phyloP scores from a whole-genome alignment of 495 filamentous ascomycete species.

The Chaetomium fimeti region DNA sequence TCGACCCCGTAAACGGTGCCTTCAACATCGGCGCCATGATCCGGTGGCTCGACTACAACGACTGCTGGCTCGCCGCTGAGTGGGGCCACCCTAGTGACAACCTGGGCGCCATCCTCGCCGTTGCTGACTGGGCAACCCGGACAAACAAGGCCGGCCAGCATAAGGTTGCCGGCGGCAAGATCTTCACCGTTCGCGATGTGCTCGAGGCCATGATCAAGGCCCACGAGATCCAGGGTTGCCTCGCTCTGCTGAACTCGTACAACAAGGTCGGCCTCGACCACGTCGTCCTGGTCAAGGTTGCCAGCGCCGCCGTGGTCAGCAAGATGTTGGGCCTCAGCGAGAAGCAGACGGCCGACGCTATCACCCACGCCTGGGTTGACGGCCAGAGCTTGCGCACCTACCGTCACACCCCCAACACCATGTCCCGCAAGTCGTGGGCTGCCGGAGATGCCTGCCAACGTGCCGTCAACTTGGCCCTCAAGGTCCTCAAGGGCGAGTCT shows the following conservation, averaged over 20 bases:
- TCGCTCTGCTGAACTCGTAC: constrained; percentile 95
- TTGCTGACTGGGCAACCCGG: constrained; percentile 95
- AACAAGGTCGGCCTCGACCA: constrained; percentile 98
- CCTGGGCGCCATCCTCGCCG: constrained; percentile 70
- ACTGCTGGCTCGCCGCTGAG: constrained; percentile 98
- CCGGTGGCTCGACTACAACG: constrained; percentile 98
- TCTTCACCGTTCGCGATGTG: constrained; percentile 82
- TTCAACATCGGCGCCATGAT: constrained; percentile 99
- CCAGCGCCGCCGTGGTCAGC: constrained; percentile 87
- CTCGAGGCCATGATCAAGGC: constrained; percentile 99
- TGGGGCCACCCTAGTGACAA: constrained; percentile 83
- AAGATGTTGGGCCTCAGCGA: constrained; percentile 89
- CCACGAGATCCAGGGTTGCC: constrained; percentile 96
- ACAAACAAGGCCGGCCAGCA: constrained; percentile 83
- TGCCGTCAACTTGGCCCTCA: constrained; percentile 89
- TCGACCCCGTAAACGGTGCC: constrained; percentile 91
- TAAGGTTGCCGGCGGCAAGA: constrained; percentile 81
- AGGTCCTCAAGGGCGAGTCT: constrained; percentile 87
- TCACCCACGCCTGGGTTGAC: constrained; percentile 96
- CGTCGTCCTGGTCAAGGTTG: constrained; percentile 96
- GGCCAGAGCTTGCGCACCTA: constrained; percentile 95
- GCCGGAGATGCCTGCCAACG: constrained; percentile 96
- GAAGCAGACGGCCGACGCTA: constrained; percentile 88
- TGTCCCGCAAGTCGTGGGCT: constrained; percentile 99
- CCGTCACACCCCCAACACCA: constrained; percentile 96